Conservation (phyloP, 768 basidiomycete species). For the Suillus alpinus region DNA sequence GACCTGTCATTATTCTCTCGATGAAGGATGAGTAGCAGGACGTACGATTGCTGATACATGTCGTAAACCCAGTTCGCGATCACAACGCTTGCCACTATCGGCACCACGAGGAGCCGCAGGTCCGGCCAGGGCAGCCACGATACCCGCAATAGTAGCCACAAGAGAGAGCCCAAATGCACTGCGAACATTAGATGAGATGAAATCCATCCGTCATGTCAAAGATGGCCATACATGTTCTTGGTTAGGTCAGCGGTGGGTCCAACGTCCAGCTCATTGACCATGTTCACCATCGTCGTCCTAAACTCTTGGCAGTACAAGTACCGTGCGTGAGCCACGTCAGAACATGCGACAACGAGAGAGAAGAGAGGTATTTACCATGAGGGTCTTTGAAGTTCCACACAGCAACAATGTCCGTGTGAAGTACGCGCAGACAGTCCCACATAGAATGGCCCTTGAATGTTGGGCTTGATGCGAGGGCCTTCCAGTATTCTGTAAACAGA, state of each 20-base stretch:
- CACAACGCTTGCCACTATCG: background rate
- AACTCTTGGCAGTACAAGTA: conserved; percentile 1
- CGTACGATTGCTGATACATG: background rate
- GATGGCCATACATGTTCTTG: background rate
- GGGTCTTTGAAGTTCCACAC: conserved; percentile 17
- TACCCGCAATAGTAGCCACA: background rate
- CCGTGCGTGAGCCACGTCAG: background rate
- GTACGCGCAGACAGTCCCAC: conserved; percentile 9
- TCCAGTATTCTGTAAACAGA: conserved; percentile 16
- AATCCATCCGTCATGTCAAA: background rate
- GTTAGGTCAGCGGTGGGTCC: background rate
- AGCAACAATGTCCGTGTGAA: conserved; percentile 16
- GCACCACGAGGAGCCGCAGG: background rate
- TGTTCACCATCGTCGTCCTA: background rate
- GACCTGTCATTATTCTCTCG: background rate
- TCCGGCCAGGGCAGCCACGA: background rate
- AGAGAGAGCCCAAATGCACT: background rate
- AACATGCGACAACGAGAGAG: background rate
- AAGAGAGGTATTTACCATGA: background rate
- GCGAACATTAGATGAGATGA: background rate
- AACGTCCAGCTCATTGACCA: background rate
- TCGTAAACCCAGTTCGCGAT: background rate
- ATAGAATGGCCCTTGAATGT: conserved; percentile 2
- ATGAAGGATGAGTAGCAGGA: background rate
- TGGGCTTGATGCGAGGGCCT: conserved; percentile 6